These are phyloP conservation scores for Thuja plicata DNA, from an alignment of 83 land plant genomes.

Conservation along the genomic window DNA sequence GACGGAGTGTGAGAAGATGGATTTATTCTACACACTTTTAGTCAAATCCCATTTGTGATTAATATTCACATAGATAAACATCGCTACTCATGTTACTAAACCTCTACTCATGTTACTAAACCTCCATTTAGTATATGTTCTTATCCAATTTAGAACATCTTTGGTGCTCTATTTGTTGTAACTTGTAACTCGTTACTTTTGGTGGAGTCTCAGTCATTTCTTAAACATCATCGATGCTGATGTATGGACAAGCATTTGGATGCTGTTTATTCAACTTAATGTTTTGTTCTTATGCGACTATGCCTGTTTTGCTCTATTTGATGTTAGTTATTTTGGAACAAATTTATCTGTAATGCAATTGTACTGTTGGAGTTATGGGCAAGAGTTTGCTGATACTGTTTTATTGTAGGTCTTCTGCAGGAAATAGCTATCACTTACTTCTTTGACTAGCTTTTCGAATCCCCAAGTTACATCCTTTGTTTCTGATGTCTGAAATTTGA, in stretches of 20 bases:
- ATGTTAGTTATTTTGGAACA: no score
- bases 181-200: background rate
- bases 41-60: background rate
- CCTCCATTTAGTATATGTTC: background rate
- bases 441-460: background rate
- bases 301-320: no score
- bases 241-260: background rate
- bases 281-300: no score
- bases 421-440: background rate
- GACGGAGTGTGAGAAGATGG: background rate
- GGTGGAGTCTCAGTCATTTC: background rate
- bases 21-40: background rate
- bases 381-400: background rate
- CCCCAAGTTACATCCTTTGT: background rate
- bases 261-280: background rate
- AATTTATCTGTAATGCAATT: no score
- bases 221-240: background rate
- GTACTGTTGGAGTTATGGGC: background rate
- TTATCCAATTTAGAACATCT: background rate
- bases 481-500: background rate
- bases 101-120: background rate
- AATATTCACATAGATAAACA: background rate
- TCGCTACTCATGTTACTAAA: background rate
- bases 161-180: background rate
- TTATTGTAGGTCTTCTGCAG: background rate